Evolutionary conservation across 2,329 filamentous ascomycete genomes (phyloP).

Genomic region (Macrophomina pseudophaseolina): DNA sequence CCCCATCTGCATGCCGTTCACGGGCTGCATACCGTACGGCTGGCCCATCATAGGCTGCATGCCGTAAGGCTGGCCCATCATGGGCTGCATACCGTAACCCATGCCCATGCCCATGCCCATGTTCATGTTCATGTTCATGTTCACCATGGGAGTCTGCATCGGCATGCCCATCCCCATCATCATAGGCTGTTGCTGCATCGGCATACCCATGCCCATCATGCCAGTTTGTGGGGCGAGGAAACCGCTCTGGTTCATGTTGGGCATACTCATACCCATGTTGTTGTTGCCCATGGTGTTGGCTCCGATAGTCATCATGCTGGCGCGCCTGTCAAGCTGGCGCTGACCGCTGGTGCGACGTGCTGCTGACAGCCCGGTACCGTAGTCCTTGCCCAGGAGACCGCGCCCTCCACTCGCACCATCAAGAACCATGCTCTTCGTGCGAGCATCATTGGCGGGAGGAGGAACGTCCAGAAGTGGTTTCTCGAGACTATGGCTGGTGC

Average conservation of each 20-base stretch:
- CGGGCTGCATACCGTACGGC: slow-evolving; percentile 10
- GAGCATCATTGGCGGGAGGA: slow-evolving; percentile 18
- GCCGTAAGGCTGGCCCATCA: neutral
- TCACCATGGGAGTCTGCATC: slow-evolving; percentile 16
- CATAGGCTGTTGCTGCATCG: slow-evolving; percentile 22
- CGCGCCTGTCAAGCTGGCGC: neutral
- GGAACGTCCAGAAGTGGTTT: slow-evolving; percentile 36
- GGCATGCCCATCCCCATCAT: slow-evolving; percentile 29
- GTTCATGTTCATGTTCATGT: slow-evolving; percentile 8
- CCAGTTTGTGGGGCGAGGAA: neutral
- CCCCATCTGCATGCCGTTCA: slow-evolving; percentile 19
- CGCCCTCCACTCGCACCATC: slow-evolving; percentile 6
- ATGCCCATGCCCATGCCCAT: slow-evolving; percentile 26
- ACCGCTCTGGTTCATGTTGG: slow-evolving; percentile 6
- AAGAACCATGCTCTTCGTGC: slow-evolving; percentile 18
- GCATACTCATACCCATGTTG: slow-evolving; percentile 20
- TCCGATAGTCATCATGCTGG: slow-evolving; percentile 16
- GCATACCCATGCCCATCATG: slow-evolving; percentile 27
- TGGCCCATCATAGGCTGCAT: slow-evolving; percentile 13
- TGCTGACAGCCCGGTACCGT: neutral
- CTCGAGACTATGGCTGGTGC: slow-evolving; percentile 38
- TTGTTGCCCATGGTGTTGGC: slow-evolving; percentile 9
- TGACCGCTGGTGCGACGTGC: neutral
- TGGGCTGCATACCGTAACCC: slow-evolving; percentile 21
- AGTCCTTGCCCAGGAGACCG: slow-evolving; percentile 10